phyloP scores from a whole-genome alignment of 768 basidiomycete species.

The Serendipita sp. region DNA sequence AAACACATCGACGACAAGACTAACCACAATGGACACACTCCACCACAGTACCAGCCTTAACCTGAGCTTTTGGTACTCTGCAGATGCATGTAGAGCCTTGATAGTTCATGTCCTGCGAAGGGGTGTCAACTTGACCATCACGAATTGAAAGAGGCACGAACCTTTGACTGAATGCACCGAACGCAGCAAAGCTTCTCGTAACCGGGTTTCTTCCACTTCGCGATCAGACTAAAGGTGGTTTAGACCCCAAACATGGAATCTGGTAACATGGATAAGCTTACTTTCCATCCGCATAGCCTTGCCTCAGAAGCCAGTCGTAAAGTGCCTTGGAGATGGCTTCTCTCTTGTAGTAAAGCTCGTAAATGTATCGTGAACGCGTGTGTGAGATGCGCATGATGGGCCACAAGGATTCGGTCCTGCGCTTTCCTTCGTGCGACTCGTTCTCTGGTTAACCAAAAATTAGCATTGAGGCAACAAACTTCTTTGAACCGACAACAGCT shows the following conservation, averaged over 20 bases:
- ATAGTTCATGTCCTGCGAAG: constrained; percentile 87
- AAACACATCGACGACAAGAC: constrained; percentile 19
- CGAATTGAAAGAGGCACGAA: constrained; percentile 18
- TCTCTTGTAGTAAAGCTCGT: constrained; percentile 96
- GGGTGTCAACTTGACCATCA: not conserved
- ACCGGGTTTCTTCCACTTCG: constrained; percentile 98
- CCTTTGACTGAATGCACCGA: constrained; percentile 89
- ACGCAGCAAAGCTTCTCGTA: constrained; percentile 98
- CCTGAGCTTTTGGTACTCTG: constrained; percentile 86
- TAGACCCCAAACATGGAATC: not conserved
- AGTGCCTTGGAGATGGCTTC: constrained; percentile 83
- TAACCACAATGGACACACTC: constrained; percentile 95
- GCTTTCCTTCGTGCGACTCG: constrained; percentile 96
- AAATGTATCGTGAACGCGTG: constrained; percentile 89
- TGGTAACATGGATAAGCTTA: constrained; percentile 25
- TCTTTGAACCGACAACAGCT: not conserved
- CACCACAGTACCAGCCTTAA: constrained; percentile 78
- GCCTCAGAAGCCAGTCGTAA: constrained; percentile 95
- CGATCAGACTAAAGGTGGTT: constrained; percentile 57
- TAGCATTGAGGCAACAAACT: not conserved
- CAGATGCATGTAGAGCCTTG: constrained; percentile 97
- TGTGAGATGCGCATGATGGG: constrained; percentile 98
- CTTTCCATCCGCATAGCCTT: constrained; percentile 95
- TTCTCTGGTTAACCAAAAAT: constrained; percentile 40
- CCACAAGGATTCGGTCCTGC: constrained; percentile 84